These are phyloP conservation scores for Umbelopsis sp. DNA, from an alignment of 192 early-diverging fungal species.

Conservation along the genomic window DNA sequence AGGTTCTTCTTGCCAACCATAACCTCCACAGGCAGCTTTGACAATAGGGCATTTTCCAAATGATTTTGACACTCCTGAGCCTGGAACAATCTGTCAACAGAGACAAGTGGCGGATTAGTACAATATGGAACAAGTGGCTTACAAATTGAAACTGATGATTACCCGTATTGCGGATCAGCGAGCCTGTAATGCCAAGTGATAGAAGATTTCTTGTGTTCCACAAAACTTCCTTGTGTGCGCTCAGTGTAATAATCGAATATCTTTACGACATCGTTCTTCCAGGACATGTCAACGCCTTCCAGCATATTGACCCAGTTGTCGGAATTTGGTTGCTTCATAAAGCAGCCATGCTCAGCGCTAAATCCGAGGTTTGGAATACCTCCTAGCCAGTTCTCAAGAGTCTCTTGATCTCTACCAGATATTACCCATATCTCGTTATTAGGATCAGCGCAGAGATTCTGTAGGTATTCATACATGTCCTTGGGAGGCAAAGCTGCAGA, in stretches of 20 bases:
- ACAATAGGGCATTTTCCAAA: slow-evolving; percentile 85
- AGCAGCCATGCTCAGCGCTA: slow-evolving; percentile 97
- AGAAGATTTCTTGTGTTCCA: slow-evolving; percentile 90
- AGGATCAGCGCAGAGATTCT: slow-evolving; percentile 70
- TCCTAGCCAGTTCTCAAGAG: slow-evolving; percentile 89
- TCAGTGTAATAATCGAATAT: slow-evolving; percentile 97
- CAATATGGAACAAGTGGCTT: not conserved
- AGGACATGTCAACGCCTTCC: slow-evolving; percentile 79
- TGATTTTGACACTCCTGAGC: slow-evolving; percentile 97
- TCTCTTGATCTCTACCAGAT: slow-evolving; percentile 86
- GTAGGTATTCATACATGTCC: slow-evolving; percentile 80
- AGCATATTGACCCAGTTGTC: slow-evolving; percentile 76
- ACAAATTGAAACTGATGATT: not conserved
- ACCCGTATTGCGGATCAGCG: slow-evolving; percentile 92
- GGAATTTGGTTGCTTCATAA: slow-evolving; percentile 76
- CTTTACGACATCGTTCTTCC: slow-evolving; percentile 91
- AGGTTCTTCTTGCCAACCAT: slow-evolving; percentile 98
- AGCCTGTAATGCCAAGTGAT: slow-evolving; percentile 98
- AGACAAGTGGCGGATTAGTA: not conserved
- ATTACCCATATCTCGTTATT: slow-evolving; percentile 88
- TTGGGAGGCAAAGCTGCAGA: slow-evolving; percentile 82
- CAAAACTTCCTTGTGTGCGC: slow-evolving; percentile 90
- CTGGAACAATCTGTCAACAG: slow-evolving; percentile 69
- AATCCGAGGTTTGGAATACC: slow-evolving; percentile 74
- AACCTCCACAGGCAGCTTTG: slow-evolving; percentile 92